Base-by-base conservation (phyloP, 2,329 filamentous ascomycete genomes). In the Magnaporthiopsis rhizophila region DNA sequence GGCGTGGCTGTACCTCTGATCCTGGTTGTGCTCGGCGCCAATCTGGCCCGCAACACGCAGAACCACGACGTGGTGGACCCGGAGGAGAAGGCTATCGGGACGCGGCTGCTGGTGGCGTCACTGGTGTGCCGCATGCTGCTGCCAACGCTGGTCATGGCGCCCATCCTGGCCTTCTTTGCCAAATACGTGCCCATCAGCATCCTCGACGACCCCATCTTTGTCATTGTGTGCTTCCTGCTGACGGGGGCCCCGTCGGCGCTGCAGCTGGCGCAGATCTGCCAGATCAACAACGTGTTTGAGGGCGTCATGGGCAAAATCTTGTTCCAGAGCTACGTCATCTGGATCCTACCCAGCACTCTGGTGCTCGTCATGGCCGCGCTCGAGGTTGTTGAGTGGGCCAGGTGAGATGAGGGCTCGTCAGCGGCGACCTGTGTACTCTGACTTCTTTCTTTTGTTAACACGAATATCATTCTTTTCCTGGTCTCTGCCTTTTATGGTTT, bases 221-320 rank as follows among this genome's bases (percentile, higher is more conserved):
- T 99, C 69, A 91, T 99, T 69, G 95, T 99, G 50, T 97, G 93
- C 78, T 99, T 98, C 83, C 81, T 99, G 68, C 89, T 99, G 69
- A 94, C 92, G 0, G 95, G 95, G 50, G 95, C 95, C 3, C 95
- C 95, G 7, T 96, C 90, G 67, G 95, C 95, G 32, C 81, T 99
- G 68, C 95, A 99, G 78, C 80, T 99, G 72, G 94, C 95, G 8
- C 95, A 99, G 78, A 99, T 99, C 66, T 99, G 95, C 78, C 95
- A 98, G 82, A 90, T 98, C 78, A 99, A 99, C 77, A 89, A 89
- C 67, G 95, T 99, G 12, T 99, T 92, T 75, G 94, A 98, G 81
- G 87, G 89, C 24, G 92, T 95, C 61, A 98, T 99, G 93, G 90
- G 91, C 67, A 90, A 87, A 74, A 83, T 99, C 65, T 79, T 98